These are phyloP conservation scores for Fusarium vanettenii DNA, from an alignment of 2,329 filamentous ascomycete species.

Conservation along the genomic window DNA sequence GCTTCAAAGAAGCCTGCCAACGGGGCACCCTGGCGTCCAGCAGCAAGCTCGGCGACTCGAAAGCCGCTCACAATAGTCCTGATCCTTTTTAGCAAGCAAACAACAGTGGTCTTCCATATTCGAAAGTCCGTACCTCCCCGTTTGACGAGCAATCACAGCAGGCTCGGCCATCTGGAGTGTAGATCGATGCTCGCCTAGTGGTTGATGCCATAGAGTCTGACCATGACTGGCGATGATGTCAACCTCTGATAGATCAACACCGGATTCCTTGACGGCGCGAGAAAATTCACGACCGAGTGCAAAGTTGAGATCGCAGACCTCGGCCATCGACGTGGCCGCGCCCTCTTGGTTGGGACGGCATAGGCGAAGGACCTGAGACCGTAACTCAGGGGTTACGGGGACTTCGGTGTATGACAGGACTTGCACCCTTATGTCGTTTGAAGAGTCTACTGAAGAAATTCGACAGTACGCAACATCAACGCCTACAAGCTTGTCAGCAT, in stretches of 20 bases:
- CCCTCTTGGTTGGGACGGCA: constrained; percentile 14
- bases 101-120: background rate
- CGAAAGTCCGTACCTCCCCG: background rate
- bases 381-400: constrained; percentile 12
- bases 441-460: constrained; percentile 1
- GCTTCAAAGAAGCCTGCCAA: constrained; percentile 65
- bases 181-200: background rate
- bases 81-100: background rate
- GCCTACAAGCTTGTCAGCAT: background rate
- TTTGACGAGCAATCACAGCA: background rate
- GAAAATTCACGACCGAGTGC: constrained; percentile 28
- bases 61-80: constrained; percentile 59
- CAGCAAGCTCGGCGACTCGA: constrained; percentile 60
- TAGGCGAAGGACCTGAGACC: constrained; percentile 17
- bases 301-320: constrained; percentile 35
- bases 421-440: constrained; percentile 9
- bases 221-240: constrained; percentile 4
- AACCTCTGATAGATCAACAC: constrained; percentile 48
- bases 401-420: constrained; percentile 24
- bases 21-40: constrained; percentile 60
- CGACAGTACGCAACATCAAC: constrained; percentile 12
- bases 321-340: constrained; percentile 21
- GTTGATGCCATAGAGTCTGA: background rate
- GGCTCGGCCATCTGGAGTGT: background rate
- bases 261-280: constrained; percentile 21